Base-by-base conservation (phyloP, 371 early-diverging fungal species). In the Actinomortierella wolfii region DNA sequence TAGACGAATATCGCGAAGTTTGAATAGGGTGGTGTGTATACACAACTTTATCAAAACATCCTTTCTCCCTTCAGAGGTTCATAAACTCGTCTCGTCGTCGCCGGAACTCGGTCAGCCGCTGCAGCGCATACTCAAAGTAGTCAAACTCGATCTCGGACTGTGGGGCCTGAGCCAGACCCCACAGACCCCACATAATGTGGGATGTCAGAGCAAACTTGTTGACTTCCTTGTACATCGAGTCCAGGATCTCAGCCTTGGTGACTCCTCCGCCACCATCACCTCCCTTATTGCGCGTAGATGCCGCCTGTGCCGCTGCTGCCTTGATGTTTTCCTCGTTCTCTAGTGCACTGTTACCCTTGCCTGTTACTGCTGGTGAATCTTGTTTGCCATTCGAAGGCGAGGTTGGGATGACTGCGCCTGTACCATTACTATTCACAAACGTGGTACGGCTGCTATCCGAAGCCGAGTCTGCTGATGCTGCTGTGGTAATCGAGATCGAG, bases 121-220 rank as follows among this genome's bases (percentile, higher is more conserved):
- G 87, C n/a, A 79, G 61, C 0, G 86, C 86, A 63, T 92, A 94
- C 46, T 68, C 76, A 25, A 88, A 79, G 54, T 92, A 94, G 57
- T 94, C 91, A 78, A 92, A 94, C n/a, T 92, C 89, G 46, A 94
- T 94, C 21, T 89, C 86, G 57, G 88, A 88, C 53, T 86, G 86
- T 46, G 78, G 81, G 13, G 89, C 90, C 68, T 90, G 93, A n/a
- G 92, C 70, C 3, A 94, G 71, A 6, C 93, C 93, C 94, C 94
- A 94, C 0, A 94, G 71, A 4, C 90, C 90, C 94, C 94, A 94
- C 52, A 87, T 79, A 42, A 92, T 56, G 59, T 93, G 94, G 15
- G 88, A 82, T 0, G 86, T 83, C 58, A 88, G 76, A 1, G 81
- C 79, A 81, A 87, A 89, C 23, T 64, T 66, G 26, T 73, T 67